Conservation (phyloP, 2,329 filamentous ascomycete genomes). For the Rhinocladiella mackenziei region DNA sequence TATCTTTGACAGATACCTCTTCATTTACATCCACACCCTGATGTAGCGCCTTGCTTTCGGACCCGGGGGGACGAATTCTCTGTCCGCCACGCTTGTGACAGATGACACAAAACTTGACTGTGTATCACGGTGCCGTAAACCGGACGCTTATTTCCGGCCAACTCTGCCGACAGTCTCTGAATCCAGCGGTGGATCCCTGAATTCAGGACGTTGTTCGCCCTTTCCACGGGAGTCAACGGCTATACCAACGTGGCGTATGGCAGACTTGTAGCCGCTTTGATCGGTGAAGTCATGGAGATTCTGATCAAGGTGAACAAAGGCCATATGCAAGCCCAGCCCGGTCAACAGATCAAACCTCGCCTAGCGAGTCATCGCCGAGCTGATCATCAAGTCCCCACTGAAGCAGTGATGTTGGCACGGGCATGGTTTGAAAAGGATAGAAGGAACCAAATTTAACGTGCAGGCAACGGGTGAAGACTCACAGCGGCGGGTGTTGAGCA, state of each 20-base stretch:
- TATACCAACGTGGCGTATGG: neutral
- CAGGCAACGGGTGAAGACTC: slow-evolving; percentile 1
- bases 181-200: neutral
- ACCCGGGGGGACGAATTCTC: slow-evolving; percentile 1
- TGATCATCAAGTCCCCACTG: slow-evolving; percentile 6
- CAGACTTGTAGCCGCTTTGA: neutral
- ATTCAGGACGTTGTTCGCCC: neutral
- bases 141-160: too few species aligned
- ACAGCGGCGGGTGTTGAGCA: neutral
- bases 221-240: slow-evolving; percentile 1
- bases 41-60: neutral
- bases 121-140: neutral
- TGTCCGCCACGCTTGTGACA: neutral
- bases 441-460: neutral
- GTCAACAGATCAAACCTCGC: neutral
- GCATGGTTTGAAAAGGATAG: slow-evolving; percentile 2
- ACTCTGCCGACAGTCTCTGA: too few species aligned
- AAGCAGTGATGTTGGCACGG: neutral
- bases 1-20: neutral
- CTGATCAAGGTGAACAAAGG: neutral
- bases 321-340: neutral
- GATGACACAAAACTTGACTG: neutral
- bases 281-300: neutral
- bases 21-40: neutral
- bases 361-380: neutral